Percentiles rank a stretch among this genome's conserved stretches.
Conservation (phyloP, 1,139 yeast genomes). For the Saccharomycopsis crataegensis region DNA sequence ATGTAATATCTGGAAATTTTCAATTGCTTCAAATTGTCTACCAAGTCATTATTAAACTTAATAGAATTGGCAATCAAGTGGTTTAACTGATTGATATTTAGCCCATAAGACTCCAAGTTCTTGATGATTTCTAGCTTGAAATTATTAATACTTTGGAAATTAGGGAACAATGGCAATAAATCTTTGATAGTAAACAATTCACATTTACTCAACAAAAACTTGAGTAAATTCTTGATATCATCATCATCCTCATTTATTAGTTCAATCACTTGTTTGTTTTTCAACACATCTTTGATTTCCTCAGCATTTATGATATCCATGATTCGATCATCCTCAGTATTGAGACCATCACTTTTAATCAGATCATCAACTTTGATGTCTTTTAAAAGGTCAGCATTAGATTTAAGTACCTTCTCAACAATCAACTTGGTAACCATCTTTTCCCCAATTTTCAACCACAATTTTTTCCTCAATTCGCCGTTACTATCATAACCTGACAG, state of each 20-base stretch:
- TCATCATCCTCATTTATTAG: constrained; percentile 22
- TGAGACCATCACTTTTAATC: constrained; percentile 21
- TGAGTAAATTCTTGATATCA: constrained; percentile 28
- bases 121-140: constrained; percentile 77
- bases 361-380: constrained; percentile 18
- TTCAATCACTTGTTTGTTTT: neutral
- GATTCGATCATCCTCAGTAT: constrained; percentile 20
- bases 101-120: constrained; percentile 68
- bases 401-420: constrained; percentile 24
- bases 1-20: constrained; percentile 13
- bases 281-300: constrained; percentile 1
- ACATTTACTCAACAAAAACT: constrained; percentile 43
- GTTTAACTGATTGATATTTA: constrained; percentile 54
- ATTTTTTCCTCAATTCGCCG: constrained; percentile 46
- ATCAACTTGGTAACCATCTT: constrained; percentile 37
- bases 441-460: constrained; percentile 69
- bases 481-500: constrained; percentile 24
- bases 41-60: constrained; percentile 21
- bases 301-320: constrained; percentile 23
- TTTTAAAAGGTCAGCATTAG: constrained; percentile 5
- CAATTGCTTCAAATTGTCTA: constrained; percentile 13
- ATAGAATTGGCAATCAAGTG: constrained; percentile 74
- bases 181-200: constrained; percentile 70
- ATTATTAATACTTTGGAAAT: constrained; percentile 71
- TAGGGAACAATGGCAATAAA: constrained; percentile 76